Base-by-base conservation (phyloP, 2,329 filamentous ascomycete species). In the Sporothrix mexicana region DNA sequence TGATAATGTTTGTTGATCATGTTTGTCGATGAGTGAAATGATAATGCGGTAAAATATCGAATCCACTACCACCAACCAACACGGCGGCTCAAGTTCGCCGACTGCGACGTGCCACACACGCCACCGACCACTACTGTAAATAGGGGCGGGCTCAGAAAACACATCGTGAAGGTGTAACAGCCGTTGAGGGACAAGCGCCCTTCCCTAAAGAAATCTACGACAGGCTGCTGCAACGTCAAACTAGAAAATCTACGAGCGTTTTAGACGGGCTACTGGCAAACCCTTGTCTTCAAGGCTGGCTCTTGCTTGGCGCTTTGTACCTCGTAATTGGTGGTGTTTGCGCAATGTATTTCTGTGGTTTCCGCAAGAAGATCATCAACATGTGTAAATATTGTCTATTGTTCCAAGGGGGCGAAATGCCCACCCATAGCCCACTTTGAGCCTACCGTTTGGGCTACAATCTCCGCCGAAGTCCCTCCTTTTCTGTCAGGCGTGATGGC, bases 381-480 rank as follows among this genome's bases (percentile, higher is more conserved):
- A 47, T 9, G 61, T 20, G 61, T 45, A 47, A 47, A 66, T 66
- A 66, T 12, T 12, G 12, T 47, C 6, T 5, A 25, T 17, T 47
- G 61, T 66, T 25, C 41, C 61, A 66, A 66, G 41, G 61, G 61
- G 41, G 12, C 36, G 13, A 9, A 20, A 23, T 20, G 20, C n/a
- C 51, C 51, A 55, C 9, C 51, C 30, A 25, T 51, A 7, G 61
- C n/a, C 61, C 61, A 64, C 59, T 64, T n/a, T 64, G 8, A 2
- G 4, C n/a, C 30, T 25, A 25, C 41, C 12, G 41, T 64, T 23
- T 43, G 61, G 61, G 41, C 41, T 15, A 64, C 57, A 47, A 66
- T 66, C 41, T 66, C 61, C 61, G 61, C 61, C 41, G 12, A 47
- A 66, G 41, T 45, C 57, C 57, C 30, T 62, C 36, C 25, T 59